Percentiles rank a stretch among this genome's conserved stretches.
Evolutionary conservation across 805 yeast species (phyloP).

Genomic region (Sungouiozyma ichnusensis): DNA sequence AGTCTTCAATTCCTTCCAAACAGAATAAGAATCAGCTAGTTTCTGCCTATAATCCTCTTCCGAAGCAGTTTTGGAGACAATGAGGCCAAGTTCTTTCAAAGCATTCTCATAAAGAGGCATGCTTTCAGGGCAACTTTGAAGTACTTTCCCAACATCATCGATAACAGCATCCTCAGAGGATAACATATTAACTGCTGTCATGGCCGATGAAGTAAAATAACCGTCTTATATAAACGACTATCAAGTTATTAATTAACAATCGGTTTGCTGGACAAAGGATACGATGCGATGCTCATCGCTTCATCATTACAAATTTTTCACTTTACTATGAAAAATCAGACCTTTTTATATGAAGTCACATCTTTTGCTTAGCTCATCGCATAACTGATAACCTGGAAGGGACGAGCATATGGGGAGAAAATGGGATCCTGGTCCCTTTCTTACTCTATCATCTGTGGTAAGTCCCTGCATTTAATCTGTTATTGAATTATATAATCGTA

Average conservation of each 20-base stretch:
- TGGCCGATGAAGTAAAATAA: too few relatives aligned
- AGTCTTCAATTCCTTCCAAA: slow-evolving; percentile 22
- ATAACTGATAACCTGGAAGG: too few relatives aligned
- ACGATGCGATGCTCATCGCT: too few relatives aligned
- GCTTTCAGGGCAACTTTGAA: slow-evolving; percentile 5
- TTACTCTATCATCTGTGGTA: neutral
- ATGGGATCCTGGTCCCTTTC: neutral
- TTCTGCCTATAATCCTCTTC: slow-evolving; percentile 20
- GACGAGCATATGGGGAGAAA: too few relatives aligned
- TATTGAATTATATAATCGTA: slow-evolving; percentile 10
- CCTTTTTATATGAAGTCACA: too few relatives aligned
- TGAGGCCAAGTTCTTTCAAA: slow-evolving; percentile 9
- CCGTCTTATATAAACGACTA: too few relatives aligned
- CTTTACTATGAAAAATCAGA: too few relatives aligned
- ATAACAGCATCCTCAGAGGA: slow-evolving; percentile 4
- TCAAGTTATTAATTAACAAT: too few relatives aligned
- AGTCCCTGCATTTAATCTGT: neutral
- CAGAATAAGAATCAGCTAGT: slow-evolving; percentile 15
- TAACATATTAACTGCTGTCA: slow-evolving; percentile 1
- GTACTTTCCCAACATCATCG: slow-evolving; percentile 5
- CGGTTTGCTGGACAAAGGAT: too few relatives aligned
- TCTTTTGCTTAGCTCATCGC: too few relatives aligned
- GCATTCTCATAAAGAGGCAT: slow-evolving; percentile 4
- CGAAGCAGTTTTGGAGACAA: slow-evolving; percentile 18
- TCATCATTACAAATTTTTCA: too few relatives aligned